A percentile compares a stretch with the other conserved stretches of the same genome.
Evolutionary conservation across 176 grass and related monocot species (phyloP).

Genomic region (Eleusine coracana): DNA sequence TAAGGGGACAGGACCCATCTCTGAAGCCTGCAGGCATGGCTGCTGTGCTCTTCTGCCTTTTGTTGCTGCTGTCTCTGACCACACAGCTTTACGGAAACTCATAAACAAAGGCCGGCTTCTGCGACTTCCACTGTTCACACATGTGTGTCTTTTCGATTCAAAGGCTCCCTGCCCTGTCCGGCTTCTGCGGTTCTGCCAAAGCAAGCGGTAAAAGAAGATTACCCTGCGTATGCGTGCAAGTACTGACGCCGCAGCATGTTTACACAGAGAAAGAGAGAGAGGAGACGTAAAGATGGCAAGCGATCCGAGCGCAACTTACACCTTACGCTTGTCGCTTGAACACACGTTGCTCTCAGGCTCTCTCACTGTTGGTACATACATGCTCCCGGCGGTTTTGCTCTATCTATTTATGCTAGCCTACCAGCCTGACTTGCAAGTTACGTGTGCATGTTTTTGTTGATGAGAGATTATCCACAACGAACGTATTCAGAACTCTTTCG

Average conservation of each 20-base stretch:
- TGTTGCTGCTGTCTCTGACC: constrained; percentile 62
- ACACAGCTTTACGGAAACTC: constrained; percentile 80
- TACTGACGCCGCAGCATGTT: not conserved
- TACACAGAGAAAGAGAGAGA: not conserved
- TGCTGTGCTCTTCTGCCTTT: constrained; percentile 77
- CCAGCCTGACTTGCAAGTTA: not conserved
- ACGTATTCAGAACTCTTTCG: too few species aligned
- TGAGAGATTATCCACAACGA: not conserved
- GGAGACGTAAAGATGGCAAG: constrained; percentile 40
- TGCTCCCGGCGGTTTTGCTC: constrained; percentile 6
- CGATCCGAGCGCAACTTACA: constrained; percentile 6
- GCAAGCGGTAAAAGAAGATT: constrained; percentile 36
- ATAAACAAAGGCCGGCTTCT: constrained; percentile 53
- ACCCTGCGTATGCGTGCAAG: constrained; percentile 33
- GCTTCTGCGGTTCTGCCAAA: not conserved
- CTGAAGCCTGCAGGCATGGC: constrained; percentile 60
- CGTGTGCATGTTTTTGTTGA: not conserved
- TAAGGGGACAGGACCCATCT: constrained; percentile 44
- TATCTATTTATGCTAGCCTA: not conserved
- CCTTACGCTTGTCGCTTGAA: constrained; percentile 1
- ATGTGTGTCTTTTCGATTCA: constrained; percentile 22
- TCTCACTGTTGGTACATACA: constrained; percentile 34
- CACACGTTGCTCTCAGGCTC: not conserved
- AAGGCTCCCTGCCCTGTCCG: constrained; percentile 16
- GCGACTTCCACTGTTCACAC: constrained; percentile 28